Conservation (phyloP, 495 filamentous ascomycete species). For the Lophiotrema nucula region DNA sequence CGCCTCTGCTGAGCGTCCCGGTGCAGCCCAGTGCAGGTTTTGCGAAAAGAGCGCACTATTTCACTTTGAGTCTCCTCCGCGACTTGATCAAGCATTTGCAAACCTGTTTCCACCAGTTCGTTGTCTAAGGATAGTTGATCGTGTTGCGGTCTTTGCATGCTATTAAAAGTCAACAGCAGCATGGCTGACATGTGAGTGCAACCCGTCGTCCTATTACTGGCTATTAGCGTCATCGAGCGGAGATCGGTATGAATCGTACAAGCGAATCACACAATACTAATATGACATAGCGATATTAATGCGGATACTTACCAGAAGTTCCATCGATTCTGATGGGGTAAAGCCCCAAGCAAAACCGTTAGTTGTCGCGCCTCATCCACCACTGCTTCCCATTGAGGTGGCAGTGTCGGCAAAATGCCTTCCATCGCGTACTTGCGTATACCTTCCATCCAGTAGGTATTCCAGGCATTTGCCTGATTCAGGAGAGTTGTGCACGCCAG, state of each 20-base stretch:
- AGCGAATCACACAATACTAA: no score
- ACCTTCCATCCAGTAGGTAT: constrained; percentile 6
- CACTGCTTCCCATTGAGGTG: constrained; percentile 14
- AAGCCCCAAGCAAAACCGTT: constrained; percentile 7
- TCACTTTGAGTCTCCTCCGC: constrained; percentile 10
- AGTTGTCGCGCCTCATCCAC: constrained; percentile 16
- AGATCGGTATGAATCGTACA: constrained; percentile 1
- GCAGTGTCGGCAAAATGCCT: constrained; percentile 15
- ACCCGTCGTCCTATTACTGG: constrained; percentile 10
- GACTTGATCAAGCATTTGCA: constrained; percentile 16
- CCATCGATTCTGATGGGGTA: constrained; percentile 1
- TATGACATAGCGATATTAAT: no score
- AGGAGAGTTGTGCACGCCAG: constrained; percentile 20
- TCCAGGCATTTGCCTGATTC: constrained; percentile 18
- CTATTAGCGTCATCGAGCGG: constrained; percentile 3
- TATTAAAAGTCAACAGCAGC: constrained; percentile 17
- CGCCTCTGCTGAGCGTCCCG: constrained; percentile 5
- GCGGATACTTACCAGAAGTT: constrained; percentile 16
- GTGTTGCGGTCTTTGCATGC: constrained; percentile 22
- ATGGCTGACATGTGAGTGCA: constrained; percentile 22
- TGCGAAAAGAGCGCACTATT: constrained; percentile 3
- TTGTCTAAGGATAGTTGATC: constrained; percentile 11
- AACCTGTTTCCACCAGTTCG: constrained; percentile 12
- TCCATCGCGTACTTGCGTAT: constrained; percentile 17
- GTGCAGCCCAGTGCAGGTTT: constrained; percentile 12